Percentiles rank a stretch among this genome's conserved stretches.
Conservation (phyloP, 495 filamentous ascomycete genomes). For the Aspergillus cristatus region DNA sequence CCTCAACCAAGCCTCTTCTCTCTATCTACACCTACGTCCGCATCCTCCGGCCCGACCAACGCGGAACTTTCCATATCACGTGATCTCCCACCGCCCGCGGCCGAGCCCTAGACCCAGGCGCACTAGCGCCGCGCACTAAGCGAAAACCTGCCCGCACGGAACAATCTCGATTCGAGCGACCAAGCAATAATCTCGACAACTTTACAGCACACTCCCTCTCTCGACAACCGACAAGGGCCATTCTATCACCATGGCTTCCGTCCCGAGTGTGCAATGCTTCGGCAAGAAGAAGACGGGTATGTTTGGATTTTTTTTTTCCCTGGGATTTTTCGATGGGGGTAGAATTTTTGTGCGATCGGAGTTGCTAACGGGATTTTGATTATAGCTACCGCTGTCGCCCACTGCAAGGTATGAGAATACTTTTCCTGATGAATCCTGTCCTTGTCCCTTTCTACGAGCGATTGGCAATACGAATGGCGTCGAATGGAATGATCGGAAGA, state of each 20-base stretch:
- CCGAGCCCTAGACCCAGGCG: conserved; percentile 7
- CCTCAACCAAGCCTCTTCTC: too few relatives aligned
- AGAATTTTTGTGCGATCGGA: conserved; percentile 21
- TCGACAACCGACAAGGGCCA: conserved; percentile 38
- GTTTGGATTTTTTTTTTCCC: conserved; percentile 37
- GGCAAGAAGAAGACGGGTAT: conserved; percentile 84
- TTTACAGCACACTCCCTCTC: conserved; percentile 34
- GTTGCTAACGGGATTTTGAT: conserved; percentile 27
- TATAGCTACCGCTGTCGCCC: conserved; percentile 75
- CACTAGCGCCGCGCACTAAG: conserved; percentile 30
- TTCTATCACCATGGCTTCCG: conserved; percentile 59
- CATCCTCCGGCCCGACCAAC: too few relatives aligned
- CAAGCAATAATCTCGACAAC: conserved; percentile 7
- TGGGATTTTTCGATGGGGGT: background rate
- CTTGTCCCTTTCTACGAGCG: conserved; percentile 2
- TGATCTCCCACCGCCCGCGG: conserved; percentile 7
- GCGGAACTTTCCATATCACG: conserved; percentile 8
- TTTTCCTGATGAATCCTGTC: conserved; percentile 7
- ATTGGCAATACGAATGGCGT: background rate
- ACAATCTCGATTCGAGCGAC: conserved; percentile 5
- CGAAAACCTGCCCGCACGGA: conserved; percentile 36
- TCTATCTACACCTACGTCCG: too few relatives aligned
- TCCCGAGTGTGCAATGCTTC: conserved; percentile 88
- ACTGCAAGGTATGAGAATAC: conserved; percentile 76
- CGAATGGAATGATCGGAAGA: background rate